Conservation (phyloP, 768 basidiomycete genomes). For the Macrolepiota dolichaula region DNA sequence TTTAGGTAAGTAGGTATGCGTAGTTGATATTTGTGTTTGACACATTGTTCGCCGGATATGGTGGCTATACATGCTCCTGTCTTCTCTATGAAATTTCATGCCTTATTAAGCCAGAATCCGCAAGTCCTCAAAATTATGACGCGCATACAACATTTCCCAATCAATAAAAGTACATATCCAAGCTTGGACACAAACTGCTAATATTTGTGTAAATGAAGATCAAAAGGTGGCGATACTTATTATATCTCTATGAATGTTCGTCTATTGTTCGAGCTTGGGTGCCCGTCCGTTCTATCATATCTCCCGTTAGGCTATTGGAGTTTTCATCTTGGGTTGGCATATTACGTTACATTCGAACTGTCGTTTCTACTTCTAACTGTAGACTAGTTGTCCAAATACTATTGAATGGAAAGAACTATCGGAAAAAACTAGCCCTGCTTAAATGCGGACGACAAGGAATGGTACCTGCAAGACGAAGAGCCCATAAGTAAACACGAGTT, state of each 20-base stretch:
- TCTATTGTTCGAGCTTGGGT: too few species aligned
- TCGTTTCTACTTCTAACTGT: neutral
- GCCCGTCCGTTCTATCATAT: too few species aligned
- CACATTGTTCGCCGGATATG: slow-evolving; percentile 23
- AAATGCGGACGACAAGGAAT: slow-evolving; percentile 75
- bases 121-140: neutral
- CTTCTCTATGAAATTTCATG: slow-evolving; percentile 8
- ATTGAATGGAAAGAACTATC: neutral
- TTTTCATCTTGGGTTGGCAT: neutral
- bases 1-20: slow-evolving; percentile 48
- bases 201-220: too few species aligned
- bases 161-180: too few species aligned
- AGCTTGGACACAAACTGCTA: too few species aligned
- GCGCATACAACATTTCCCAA: too few species aligned
- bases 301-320: too few species aligned
- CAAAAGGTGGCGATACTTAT: too few species aligned
- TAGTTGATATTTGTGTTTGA: slow-evolving; percentile 20
- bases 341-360: neutral
- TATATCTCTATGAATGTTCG: too few species aligned
- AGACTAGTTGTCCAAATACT: neutral
- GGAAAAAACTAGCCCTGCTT: slow-evolving; percentile 12
- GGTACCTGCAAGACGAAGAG: slow-evolving; percentile 52
- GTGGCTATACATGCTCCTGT: slow-evolving; percentile 31
- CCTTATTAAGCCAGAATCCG: neutral
- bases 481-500: neutral